Evolutionary conservation across 2,329 filamentous ascomycete genomes (phyloP).

Genomic region (Diaporthe ampelina): DNA sequence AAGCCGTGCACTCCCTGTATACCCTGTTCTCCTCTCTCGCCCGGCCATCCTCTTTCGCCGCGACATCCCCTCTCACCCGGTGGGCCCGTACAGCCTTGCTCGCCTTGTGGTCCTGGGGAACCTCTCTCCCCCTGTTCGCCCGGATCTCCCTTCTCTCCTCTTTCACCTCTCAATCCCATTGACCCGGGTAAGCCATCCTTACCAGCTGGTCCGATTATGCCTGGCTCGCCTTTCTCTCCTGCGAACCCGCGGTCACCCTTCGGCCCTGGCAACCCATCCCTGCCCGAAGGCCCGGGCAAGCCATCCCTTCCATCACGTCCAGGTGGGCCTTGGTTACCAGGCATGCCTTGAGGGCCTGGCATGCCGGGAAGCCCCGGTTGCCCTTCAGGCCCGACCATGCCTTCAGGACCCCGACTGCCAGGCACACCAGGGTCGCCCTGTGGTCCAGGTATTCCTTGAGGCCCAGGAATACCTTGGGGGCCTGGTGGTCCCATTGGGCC

Average conservation of each 20-base stretch:
- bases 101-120: no score
- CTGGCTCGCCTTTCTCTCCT: not conserved
- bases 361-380: no score
- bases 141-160: not conserved
- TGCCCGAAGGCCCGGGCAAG: no score
- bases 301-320: not conserved
- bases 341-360: not conserved
- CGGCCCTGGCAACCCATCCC: not conserved
- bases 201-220: no score
- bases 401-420: not conserved
- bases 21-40: not conserved
- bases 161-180: not conserved
- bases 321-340: not conserved
- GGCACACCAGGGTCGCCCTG: not conserved
- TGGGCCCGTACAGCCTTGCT: no score
- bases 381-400: no score
- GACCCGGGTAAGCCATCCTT: not conserved
- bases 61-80: not conserved
- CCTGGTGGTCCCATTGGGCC: not conserved
- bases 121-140: not conserved
- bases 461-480: not conserved
- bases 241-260: not conserved
- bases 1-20: not conserved
- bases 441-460: not conserved
- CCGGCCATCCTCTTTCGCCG: slow-evolving; percentile 1